Conservation (phyloP, 2,329 filamentous ascomycete genomes). For the Aspergillus novofumigatus region DNA sequence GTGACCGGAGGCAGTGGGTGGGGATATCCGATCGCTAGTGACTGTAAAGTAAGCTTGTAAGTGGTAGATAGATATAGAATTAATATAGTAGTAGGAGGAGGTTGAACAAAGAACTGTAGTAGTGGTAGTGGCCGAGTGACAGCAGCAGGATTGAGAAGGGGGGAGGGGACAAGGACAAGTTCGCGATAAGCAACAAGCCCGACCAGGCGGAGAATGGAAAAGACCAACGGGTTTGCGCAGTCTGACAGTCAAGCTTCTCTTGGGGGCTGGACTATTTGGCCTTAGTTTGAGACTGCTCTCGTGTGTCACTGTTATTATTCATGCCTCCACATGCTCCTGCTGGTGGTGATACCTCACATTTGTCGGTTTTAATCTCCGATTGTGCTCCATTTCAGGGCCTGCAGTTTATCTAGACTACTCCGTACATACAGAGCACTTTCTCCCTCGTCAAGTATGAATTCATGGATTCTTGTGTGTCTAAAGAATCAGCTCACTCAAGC, state of each 20-base stretch:
- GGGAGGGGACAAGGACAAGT: conserved; percentile 64
- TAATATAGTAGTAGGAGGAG: neutral
- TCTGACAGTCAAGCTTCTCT: conserved; percentile 33
- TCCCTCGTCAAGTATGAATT: neutral
- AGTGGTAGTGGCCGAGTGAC: conserved; percentile 18
- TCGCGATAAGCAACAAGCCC: conserved; percentile 23
- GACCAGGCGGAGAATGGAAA: conserved; percentile 18
- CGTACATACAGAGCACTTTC: conserved; percentile 9
- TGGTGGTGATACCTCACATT: conserved; percentile 2
- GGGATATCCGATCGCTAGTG: neutral
- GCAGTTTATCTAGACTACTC: no score
- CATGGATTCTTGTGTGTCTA: neutral
- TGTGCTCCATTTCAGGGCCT: no score
- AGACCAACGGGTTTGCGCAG: conserved; percentile 20
- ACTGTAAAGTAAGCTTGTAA: neutral
- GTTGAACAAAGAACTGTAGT: neutral
- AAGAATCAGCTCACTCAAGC: conserved; percentile 41
- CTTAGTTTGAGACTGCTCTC: conserved; percentile 1
- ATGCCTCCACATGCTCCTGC: neutral
- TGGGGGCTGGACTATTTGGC: conserved; percentile 12
- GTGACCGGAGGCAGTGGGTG: neutral
- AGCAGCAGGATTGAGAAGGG: conserved; percentile 49
- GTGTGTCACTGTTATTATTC: conserved; percentile 9
- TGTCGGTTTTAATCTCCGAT: conserved; percentile 2
- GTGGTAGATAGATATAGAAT: neutral